Evolutionary conservation across 1,139 yeast genomes (phyloP).

Genomic region (Geotrichum carabidarum): DNA sequence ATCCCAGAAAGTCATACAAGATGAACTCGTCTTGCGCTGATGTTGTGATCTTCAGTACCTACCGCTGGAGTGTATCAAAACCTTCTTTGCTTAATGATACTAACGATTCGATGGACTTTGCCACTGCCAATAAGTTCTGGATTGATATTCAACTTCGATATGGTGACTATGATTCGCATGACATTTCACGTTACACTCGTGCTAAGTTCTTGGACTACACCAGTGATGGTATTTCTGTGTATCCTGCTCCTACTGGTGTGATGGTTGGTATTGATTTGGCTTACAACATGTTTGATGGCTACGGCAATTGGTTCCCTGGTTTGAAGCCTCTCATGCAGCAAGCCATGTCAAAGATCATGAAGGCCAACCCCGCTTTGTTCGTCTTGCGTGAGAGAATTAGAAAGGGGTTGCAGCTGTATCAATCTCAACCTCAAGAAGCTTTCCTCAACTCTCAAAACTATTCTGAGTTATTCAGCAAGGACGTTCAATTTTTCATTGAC

Average conservation of each 20-base stretch:
- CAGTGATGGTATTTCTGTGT: slow-evolving; percentile 73
- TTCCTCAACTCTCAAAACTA: slow-evolving; percentile 84
- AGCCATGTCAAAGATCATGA: slow-evolving; percentile 92
- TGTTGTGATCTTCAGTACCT: slow-evolving; percentile 66
- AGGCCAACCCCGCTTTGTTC: slow-evolving; percentile 86
- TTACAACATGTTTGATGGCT: slow-evolving; percentile 91
- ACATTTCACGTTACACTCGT: slow-evolving; percentile 86
- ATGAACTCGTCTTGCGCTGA: slow-evolving; percentile 97
- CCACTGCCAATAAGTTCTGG: slow-evolving; percentile 76
- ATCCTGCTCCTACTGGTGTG: slow-evolving; percentile 92
- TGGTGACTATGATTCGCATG: slow-evolving; percentile 97
- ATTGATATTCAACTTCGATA: slow-evolving; percentile 90
- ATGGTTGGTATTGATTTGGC: slow-evolving; percentile 90
- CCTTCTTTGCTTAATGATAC: slow-evolving; percentile 66
- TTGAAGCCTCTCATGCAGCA: slow-evolving; percentile 82
- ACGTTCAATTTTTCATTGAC: slow-evolving; percentile 78
- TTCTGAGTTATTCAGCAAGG: slow-evolving; percentile 82
- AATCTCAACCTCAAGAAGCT: slow-evolving; percentile 90
- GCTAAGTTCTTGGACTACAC: slow-evolving; percentile 93
- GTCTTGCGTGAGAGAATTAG: slow-evolving; percentile 90
- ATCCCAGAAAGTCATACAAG: slow-evolving; percentile 94
- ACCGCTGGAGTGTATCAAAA: slow-evolving; percentile 77
- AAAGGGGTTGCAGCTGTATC: slow-evolving; percentile 88
- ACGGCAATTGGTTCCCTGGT: slow-evolving; percentile 97
- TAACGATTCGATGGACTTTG: slow-evolving; percentile 38